Conservation (phyloP, 2,329 filamentous ascomycete species). For the Karstenula rhodostoma region DNA sequence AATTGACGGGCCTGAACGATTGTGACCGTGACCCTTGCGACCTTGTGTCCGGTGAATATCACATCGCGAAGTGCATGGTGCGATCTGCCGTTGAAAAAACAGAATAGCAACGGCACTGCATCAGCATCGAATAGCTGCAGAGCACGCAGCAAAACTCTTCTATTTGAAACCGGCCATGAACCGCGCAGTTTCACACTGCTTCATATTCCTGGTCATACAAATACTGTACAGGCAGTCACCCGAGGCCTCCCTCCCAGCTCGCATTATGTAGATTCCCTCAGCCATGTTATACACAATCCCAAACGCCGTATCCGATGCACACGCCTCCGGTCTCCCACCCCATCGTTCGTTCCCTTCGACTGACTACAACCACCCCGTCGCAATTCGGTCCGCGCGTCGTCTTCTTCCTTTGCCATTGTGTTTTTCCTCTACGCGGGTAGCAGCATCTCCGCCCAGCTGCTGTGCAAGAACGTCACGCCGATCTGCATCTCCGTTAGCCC, state of each 20-base stretch:
- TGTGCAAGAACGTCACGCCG: constrained; percentile 61
- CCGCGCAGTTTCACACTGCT: neutral
- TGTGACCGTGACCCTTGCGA: neutral
- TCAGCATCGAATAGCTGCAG: neutral
- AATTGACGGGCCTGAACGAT: neutral
- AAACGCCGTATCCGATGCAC: constrained; percentile 11
- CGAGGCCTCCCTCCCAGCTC: neutral
- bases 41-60: neutral
- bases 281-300: constrained; percentile 6
- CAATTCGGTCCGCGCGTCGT: neutral
- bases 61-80: no score
- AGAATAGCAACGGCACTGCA: neutral
- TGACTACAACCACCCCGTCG: neutral
- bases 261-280: neutral
- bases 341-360: no score
- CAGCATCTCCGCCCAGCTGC: constrained; percentile 62
- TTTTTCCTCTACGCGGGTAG: constrained; percentile 54
- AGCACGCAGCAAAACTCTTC: neutral
- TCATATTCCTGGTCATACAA: constrained; percentile 4
- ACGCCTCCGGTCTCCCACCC: neutral
- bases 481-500: constrained; percentile 48
- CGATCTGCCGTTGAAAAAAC: neutral
- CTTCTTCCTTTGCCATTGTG: neutral
- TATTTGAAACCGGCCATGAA: neutral
- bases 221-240: neutral